These are phyloP conservation scores for Arachis hypogaea DNA, from an alignment of 306 rosid genomes.

Conservation along the genomic window DNA sequence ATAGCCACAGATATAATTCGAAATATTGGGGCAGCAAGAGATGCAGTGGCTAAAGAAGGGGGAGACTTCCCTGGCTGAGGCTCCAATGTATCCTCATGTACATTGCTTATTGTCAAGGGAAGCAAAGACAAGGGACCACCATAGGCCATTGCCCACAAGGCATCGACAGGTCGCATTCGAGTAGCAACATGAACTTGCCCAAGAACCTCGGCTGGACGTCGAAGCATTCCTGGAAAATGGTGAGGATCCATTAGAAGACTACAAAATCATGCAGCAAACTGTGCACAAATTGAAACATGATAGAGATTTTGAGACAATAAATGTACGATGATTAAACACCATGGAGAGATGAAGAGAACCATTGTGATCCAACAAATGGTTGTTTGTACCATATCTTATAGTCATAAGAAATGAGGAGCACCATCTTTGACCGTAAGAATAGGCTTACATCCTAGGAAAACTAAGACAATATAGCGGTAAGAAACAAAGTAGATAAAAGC, in stretches of 20 bases:
- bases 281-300: constrained; percentile 33
- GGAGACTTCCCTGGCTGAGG: constrained; percentile 65
- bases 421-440: constrained; percentile 24
- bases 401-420: constrained; percentile 26
- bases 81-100: constrained; percentile 71
- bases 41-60: constrained; percentile 70
- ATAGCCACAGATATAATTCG: constrained; percentile 62
- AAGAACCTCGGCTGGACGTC: constrained; percentile 98
- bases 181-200: constrained; percentile 98
- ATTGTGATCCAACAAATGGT: constrained; percentile 23
- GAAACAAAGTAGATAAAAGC: constrained; percentile 6
- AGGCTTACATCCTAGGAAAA: not conserved
- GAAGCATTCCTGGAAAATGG: constrained; percentile 67
- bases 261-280: constrained; percentile 37
- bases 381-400: constrained; percentile 27
- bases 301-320: constrained; percentile 32
- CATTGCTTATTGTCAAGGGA: constrained; percentile 74
- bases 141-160: constrained; percentile 93
- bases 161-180: constrained; percentile 87
- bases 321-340: constrained; percentile 25
- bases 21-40: constrained; percentile 60
- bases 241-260: constrained; percentile 37
- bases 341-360: constrained; percentile 9
- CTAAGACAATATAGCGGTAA: constrained; percentile 6
- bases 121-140: constrained; percentile 98